Evolutionary conservation across 2,329 filamentous ascomycete species (phyloP).

Genomic region (Colletotrichum noveboracense): DNA sequence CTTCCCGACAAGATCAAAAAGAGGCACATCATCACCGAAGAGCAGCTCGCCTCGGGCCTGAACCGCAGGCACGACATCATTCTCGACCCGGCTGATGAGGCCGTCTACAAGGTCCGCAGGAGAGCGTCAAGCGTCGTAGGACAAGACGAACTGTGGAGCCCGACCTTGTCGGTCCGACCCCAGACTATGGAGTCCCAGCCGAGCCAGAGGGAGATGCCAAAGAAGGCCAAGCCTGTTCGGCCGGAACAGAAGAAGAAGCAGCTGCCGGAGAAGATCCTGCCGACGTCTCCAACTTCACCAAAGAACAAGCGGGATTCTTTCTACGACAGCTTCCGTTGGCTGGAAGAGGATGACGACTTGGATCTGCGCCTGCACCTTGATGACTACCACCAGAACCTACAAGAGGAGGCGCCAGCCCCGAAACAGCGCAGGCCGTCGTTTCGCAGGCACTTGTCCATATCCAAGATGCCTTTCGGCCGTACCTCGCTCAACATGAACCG

Average conservation of each 20-base stretch:
- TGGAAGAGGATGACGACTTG: slow-evolving; percentile 75
- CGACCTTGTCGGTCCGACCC: slow-evolving; percentile 31
- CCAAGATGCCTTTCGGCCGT: slow-evolving; percentile 68
- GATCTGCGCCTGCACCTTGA: slow-evolving; percentile 71
- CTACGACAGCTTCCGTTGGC: slow-evolving; percentile 74
- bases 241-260: slow-evolving; percentile 8
- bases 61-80: slow-evolving; percentile 52
- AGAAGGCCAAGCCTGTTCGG: not conserved
- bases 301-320: slow-evolving; percentile 54
- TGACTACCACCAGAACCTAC: slow-evolving; percentile 71
- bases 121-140: slow-evolving; percentile 40
- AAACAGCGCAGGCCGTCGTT: slow-evolving; percentile 64
- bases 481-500: slow-evolving; percentile 55
- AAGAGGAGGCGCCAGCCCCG: slow-evolving; percentile 51
- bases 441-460: slow-evolving; percentile 74
- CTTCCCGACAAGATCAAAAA: slow-evolving; percentile 76
- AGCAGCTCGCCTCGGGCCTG: slow-evolving; percentile 66
- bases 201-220: slow-evolving; percentile 20
- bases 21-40: slow-evolving; percentile 73
- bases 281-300: not conserved
- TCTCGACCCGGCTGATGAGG: slow-evolving; percentile 57
- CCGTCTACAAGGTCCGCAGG: slow-evolving; percentile 53
- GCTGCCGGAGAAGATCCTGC: slow-evolving; percentile 19
- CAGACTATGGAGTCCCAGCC: slow-evolving; percentile 30
- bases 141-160: slow-evolving; percentile 33